Evolutionary conservation across 2,329 filamentous ascomycete genomes (phyloP), one percentile per base, ranked within the genome.

Genomic region (Xylariaceae sp.): DNA sequence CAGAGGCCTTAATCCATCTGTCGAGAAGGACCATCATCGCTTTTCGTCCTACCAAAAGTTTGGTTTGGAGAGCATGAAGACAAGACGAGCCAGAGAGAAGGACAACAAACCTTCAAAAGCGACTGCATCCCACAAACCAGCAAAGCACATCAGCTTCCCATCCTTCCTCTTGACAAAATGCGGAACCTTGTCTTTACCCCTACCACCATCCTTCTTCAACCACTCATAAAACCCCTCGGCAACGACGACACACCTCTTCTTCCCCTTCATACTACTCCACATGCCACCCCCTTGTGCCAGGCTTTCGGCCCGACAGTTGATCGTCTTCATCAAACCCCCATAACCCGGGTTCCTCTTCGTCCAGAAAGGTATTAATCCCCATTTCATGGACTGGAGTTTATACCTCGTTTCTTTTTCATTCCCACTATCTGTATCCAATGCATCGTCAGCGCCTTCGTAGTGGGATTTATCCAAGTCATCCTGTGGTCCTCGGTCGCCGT

Each of bases 161-260:
- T 97, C 93, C 60, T 84, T 88, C 28, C 91, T 79, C 71, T 86
- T 92, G 18, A 90, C 81, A 63, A 85, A 97, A 69, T 97, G 85
- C 11, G 94, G 93, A 1, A 93, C 74, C 71, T 90, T 95, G 48
- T 94, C 87, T 60, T 88, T 92, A 6, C 63, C 77, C n/a, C n/a
- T n/a, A n/a, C n/a, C n/a, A 48, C 63, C 82, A 18, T 64, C 86
- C 63, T 86, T 89, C 70, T 93, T 93, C 54, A 95, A 75, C 94
- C 94, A 97, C 71, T 99, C 94, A 65, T 90, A 99, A 71, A 97
- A 99, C 1, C 94, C 94, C 70, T 97, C 88, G 10, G 89, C 91
- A 6, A 96, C 67, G 10, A 97, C 84, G 18, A 97, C 77, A 68
- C 94, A 97, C 31, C 94, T 80, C 72, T 97, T 96, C 60, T 81